Base-by-base conservation (phyloP, 164 flowering plant species). In the Hamamelis virginiana region DNA sequence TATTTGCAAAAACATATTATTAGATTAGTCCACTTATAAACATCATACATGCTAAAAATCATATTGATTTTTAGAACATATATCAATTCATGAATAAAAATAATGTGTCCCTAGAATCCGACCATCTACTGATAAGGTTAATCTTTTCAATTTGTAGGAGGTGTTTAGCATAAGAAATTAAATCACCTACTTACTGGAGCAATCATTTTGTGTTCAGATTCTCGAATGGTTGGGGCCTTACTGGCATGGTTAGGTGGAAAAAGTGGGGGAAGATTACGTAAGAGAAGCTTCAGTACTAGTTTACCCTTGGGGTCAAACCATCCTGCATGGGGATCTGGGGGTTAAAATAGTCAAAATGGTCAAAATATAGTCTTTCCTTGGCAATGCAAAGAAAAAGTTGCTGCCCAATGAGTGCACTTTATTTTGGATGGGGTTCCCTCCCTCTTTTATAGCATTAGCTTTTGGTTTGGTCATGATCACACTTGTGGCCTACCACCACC, bases 341-440 rank as follows among this genome's bases (percentile, higher is more conserved):
- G 71, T 66, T 6, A 33, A 33, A 2, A 33, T 33, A 19, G 55
- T 51, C 60, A 76, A 59, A 76, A 68, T 52, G 53, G 69, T 73
- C 68, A 66, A 33, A 58, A 25, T 9, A 13, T 19, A 13, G 64
- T 33, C 41, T 33, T 33, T 33, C 41, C 4, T 33, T 33, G 41
- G 41, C 41, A 2, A n/a, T 33, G 41, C 41, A 33, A 33, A 33
- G 41, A 59, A 60, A 68, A 76, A 73, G 77, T 62, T 69, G 21
- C 61, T 22, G 64, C 66, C 66, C 64, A 53, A 71, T 57, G 61
- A 13, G 62, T 59, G 44, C 79, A 63, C 86, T 88, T 86, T 84
- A 85, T 52, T 87, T 89, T 81, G 91, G 72, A 82, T 77, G 67
- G 68, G 41, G 38, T 86, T 85, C 90, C 90, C 87, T 84, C 85